Evolutionary conservation across 768 basidiomycete genomes (phyloP).

Genomic region (Pholiota molesta): DNA sequence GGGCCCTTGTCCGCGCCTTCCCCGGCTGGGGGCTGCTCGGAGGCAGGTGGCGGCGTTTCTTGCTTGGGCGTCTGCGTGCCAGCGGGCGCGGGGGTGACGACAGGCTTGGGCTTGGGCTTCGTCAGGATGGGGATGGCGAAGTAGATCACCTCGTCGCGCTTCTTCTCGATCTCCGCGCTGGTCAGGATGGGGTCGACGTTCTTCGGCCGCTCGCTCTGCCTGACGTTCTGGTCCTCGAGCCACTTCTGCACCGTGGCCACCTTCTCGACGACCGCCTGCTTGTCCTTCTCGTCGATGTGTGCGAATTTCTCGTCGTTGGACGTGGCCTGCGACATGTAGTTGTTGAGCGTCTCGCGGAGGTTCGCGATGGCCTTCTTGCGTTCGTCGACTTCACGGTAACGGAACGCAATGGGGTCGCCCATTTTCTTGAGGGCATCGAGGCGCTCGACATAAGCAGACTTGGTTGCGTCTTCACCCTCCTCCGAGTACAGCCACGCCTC

Average conservation of each 20-base stretch:
- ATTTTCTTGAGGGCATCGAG: conserved; percentile 83
- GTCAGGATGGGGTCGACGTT: conserved; percentile 85
- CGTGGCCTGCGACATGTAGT: conserved; percentile 82
- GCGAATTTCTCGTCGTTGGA: conserved; percentile 82
- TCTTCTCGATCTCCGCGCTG: conserved; percentile 83
- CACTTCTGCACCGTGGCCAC: conserved; percentile 91
- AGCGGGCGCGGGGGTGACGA: conserved; percentile 44
- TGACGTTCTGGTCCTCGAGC: conserved; percentile 89
- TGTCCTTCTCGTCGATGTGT: conserved; percentile 91
- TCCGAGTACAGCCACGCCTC: conserved; percentile 99
- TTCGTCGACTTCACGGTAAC: conserved; percentile 83
- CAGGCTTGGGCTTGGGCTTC: conserved; percentile 88
- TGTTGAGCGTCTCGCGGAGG: conserved; percentile 88
- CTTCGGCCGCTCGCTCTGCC: conserved; percentile 89
- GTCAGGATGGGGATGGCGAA: conserved; percentile 89
- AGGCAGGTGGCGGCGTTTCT: conserved; percentile 38
- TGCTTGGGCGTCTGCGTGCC: conserved; percentile 77
- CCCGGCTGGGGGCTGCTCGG: conserved; percentile 32
- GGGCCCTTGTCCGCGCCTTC: conserved; percentile 44
- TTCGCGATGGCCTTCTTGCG: conserved; percentile 71
- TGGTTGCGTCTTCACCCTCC: conserved; percentile 94
- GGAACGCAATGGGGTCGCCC: conserved; percentile 85
- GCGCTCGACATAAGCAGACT: conserved; percentile 89
- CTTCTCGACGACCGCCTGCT: conserved; percentile 84
- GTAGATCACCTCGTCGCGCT: conserved; percentile 90